Percentiles rank a stretch among this genome's conserved stretches.
phyloP scores from a whole-genome alignment of 73 alveolate genomes.

The Paramecium pentaurelia region DNA sequence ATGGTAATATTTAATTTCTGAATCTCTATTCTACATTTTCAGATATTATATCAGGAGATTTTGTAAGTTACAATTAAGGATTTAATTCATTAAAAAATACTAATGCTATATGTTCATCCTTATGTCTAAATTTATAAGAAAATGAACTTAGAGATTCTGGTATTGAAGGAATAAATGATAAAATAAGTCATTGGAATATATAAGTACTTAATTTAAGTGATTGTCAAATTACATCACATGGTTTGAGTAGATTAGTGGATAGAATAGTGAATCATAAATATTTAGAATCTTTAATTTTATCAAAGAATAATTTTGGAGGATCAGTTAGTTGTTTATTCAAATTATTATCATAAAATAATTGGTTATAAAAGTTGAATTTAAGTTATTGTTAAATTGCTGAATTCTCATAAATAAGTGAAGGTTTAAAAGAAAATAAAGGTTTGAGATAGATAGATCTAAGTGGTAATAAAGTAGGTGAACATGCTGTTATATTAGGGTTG shows the following conservation, averaged over 20 bases:
- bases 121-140: neutral
- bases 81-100: neutral
- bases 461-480: neutral
- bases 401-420: neutral
- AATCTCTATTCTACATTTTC: neutral
- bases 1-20: neutral
- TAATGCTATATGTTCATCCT: neutral
- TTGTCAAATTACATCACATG: neutral
- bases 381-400: neutral
- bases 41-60: neutral
- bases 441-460: neutral
- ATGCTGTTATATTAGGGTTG: neutral
- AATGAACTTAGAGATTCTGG: neutral
- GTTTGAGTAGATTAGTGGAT: slow-evolving; percentile 9
- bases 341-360: neutral
- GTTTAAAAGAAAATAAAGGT: neutral
- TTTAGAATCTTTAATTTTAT: neutral
- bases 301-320: neutral
- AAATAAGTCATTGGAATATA: neutral
- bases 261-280: neutral
- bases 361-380: neutral
- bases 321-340: neutral
- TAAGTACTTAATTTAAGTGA: neutral
- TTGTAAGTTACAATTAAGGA: neutral
- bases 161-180: neutral